Conservation (phyloP, 2,329 filamentous ascomycete genomes). For the Fulvia fulva region DNA sequence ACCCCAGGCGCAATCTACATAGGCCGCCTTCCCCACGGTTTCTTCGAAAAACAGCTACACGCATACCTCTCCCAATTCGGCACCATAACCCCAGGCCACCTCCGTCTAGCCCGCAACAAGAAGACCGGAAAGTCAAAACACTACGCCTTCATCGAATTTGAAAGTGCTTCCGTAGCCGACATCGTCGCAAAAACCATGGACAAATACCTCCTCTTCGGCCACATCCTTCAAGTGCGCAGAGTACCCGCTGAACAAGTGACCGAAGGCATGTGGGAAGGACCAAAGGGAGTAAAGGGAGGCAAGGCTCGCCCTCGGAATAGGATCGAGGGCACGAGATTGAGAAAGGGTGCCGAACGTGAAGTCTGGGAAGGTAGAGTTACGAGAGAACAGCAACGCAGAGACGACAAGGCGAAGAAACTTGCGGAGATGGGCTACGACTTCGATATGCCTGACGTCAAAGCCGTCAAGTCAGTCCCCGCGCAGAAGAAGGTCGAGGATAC, state of each 20-base stretch:
- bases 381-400: slow-evolving; percentile 68
- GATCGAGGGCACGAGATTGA: slow-evolving; percentile 72
- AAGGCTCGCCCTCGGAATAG: slow-evolving; percentile 88
- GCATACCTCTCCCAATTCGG: slow-evolving; percentile 95
- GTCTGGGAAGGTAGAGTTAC: slow-evolving; percentile 74
- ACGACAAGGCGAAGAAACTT: slow-evolving; percentile 67
- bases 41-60: slow-evolving; percentile 95
- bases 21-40: slow-evolving; percentile 86
- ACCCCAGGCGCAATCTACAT: slow-evolving; percentile 81
- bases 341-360: slow-evolving; percentile 67
- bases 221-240: slow-evolving; percentile 82
- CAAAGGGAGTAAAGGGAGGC: slow-evolving; percentile 54
- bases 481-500: slow-evolving; percentile 36
- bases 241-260: slow-evolving; percentile 75
- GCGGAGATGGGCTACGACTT: slow-evolving; percentile 82
- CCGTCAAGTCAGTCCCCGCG: slow-evolving; percentile 51
- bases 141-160: slow-evolving; percentile 91
- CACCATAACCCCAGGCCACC: slow-evolving; percentile 58
- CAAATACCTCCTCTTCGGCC: slow-evolving; percentile 92
- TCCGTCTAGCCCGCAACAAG: slow-evolving; percentile 87
- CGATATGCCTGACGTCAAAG: slow-evolving; percentile 67
- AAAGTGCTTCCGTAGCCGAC: slow-evolving; percentile 70
- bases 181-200: slow-evolving; percentile 96
- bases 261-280: slow-evolving; percentile 76
- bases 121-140: slow-evolving; percentile 89